Evolutionary conservation across 2,329 filamentous ascomycete genomes (phyloP), one percentile per base, ranked within the genome.

Genomic region (Alternaria triticimaculans): DNA sequence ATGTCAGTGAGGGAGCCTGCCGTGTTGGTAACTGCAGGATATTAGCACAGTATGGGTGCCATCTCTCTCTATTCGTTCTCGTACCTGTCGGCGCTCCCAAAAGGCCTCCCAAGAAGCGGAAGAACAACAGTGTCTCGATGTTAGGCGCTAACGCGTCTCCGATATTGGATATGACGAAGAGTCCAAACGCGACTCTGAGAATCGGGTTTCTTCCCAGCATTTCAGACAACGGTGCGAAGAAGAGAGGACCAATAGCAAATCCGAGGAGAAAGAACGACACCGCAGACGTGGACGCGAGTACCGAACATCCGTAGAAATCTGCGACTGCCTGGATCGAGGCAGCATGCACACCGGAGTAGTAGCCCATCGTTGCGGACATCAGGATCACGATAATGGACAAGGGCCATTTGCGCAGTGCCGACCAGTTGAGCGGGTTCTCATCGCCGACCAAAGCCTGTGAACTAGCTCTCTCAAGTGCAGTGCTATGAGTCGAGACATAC

Each of bases 221-320:
- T n/a, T 41, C 89, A n/a, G 84, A 87, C 26, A 90, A 73, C 0
- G 89, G 88, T 0, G 88, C 87, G 78, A 78, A 82, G 4, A 81
- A 66, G 9, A 81, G 60, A 0, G 80, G 80, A 4, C 80, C 80
- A 15, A 81, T 67, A n/a, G 80, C 80, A 60, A 82, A 82, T 12
- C 80, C 80, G 3, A 82, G 60, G 12, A 82, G 80, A 71, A 81
- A 82, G 11, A 82, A 76, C 10, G 77, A 80, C 37, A 41, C 37
- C 9, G 37, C 37, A 41, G 37, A 41, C 37, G 37, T 41, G 37
- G 37, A 41, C 37, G 37, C 37, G 37, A 41, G 37, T 41, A 41
- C 37, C 37, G 37, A 41, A 41, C 37, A 41, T 41, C 37, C 37
- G 15, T 41, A 41, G 37, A 41, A 41, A 41, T 41, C 37, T 41